Percentiles rank a stretch among this genome's conserved stretches.
Evolutionary conservation across 768 basidiomycete species (phyloP).

Genomic region (Leccinellum albellum): DNA sequence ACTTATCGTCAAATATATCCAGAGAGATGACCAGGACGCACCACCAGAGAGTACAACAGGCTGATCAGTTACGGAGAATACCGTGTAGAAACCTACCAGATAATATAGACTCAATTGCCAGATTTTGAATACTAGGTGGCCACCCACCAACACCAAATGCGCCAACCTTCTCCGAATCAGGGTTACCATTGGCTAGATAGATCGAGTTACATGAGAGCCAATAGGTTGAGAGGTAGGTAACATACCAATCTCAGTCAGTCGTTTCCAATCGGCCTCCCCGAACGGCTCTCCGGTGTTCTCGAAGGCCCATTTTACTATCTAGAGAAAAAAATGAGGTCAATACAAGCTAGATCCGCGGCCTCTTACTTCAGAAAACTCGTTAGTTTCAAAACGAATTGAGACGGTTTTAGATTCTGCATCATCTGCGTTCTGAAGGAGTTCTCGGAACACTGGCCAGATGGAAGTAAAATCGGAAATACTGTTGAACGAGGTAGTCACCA

Average conservation of each 20-base stretch:
- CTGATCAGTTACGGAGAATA: slow-evolving; percentile 77
- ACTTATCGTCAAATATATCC: background rate
- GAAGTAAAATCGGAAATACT: slow-evolving; percentile 22
- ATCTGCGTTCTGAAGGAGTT: background rate
- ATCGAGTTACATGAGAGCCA: background rate
- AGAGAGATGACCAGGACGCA: slow-evolving; percentile 24
- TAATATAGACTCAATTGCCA: slow-evolving; percentile 18
- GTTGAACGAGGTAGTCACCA: background rate
- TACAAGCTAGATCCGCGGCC: slow-evolving; percentile 21
- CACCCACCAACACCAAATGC: slow-evolving; percentile 76
- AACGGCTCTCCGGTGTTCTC: slow-evolving; percentile 64
- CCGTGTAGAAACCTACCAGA: slow-evolving; percentile 59
- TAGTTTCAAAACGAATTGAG: slow-evolving; percentile 74
- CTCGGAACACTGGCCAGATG: slow-evolving; percentile 57
- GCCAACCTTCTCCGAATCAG: slow-evolving; percentile 91
- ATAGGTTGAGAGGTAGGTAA: background rate
- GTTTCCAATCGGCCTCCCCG: slow-evolving; percentile 79
- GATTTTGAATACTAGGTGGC: background rate
- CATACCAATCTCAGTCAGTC: slow-evolving; percentile 84
- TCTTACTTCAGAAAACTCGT: no score
- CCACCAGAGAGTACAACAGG: slow-evolving; percentile 75
- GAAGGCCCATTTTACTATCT: background rate
- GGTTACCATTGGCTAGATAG: slow-evolving; percentile 78
- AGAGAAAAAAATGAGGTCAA: slow-evolving; percentile 17
- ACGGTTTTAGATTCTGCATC: slow-evolving; percentile 54